A percentile compares a stretch with the other conserved stretches of the same genome.
Evolutionary conservation across 176 grass and related monocot species (phyloP).

Genomic region (Eragrostis curvula): DNA sequence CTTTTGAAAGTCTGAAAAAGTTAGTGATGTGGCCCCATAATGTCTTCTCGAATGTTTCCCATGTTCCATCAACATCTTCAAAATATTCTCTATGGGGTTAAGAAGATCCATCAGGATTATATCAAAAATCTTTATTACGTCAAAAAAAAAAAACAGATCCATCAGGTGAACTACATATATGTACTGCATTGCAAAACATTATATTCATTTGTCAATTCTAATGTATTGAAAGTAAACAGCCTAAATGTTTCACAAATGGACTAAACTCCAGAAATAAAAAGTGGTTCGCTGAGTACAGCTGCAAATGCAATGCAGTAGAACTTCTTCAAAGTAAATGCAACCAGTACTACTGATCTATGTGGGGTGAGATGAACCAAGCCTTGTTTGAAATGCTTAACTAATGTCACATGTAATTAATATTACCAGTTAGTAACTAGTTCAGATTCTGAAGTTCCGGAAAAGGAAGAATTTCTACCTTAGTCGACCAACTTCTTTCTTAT

Average conservation of each 20-base stretch:
- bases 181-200: conserved; percentile 12
- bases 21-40: conserved; percentile 88
- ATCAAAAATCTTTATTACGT: too few relatives aligned
- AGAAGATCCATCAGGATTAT: conserved; percentile 50
- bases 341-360: conserved; percentile 8
- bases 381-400: conserved; percentile 23
- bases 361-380: conserved; percentile 14
- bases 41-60: conserved; percentile 98
- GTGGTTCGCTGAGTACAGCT: background rate
- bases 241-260: conserved; percentile 25
- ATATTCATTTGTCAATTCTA: background rate
- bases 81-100: conserved; percentile 88
- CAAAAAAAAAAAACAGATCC: too few relatives aligned
- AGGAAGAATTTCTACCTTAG: conserved; percentile 59
- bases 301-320: conserved; percentile 14
- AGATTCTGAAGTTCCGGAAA: background rate
- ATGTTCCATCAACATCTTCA: conserved; percentile 94
- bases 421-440: conserved; percentile 2
- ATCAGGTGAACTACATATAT: conserved; percentile 20
- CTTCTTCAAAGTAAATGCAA: background rate
- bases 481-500: conserved; percentile 98
- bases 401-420: conserved; percentile 14
- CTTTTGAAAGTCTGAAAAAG: conserved; percentile 92
- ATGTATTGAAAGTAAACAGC: conserved; percentile 8
- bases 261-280: conserved; percentile 9